A percentile compares a stretch with the other conserved stretches of the same genome.
These are phyloP conservation scores for Solanum clarkiae DNA, from an alignment of 257 asterid species.

Conservation along the genomic window DNA sequence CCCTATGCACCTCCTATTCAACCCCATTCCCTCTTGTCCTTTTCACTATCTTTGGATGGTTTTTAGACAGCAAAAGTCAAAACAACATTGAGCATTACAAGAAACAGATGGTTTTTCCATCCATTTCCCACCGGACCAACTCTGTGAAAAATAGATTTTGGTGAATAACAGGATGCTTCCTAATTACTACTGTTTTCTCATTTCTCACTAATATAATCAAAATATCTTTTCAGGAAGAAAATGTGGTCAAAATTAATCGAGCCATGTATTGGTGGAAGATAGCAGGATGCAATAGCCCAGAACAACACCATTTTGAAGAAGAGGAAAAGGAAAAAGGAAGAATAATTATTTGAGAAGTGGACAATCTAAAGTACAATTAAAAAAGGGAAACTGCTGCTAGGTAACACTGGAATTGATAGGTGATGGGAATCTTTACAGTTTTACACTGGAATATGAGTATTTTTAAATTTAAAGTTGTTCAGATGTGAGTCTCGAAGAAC, in stretches of 20 bases:
- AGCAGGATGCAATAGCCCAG: not conserved
- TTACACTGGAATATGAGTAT: not conserved
- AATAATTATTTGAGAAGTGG: not conserved
- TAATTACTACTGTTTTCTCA: too few species aligned
- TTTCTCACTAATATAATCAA: too few species aligned
- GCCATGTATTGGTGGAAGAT: not conserved
- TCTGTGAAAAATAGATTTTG: too few species aligned
- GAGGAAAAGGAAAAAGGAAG: not conserved
- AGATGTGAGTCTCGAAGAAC: constrained; percentile 27
- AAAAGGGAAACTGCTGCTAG: not conserved
- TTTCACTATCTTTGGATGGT: not conserved
- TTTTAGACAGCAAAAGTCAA: not conserved
- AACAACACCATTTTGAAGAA: not conserved
- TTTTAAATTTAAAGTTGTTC: not conserved
- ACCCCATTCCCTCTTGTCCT: not conserved
- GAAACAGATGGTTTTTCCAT: too few species aligned
- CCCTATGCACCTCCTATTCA: not conserved
- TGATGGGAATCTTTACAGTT: not conserved
- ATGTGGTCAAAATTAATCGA: not conserved
- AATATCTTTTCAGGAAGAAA: too few species aligned
- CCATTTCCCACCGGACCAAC: too few species aligned
- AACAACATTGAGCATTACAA: not conserved
- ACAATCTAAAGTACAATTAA: not conserved
- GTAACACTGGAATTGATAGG: constrained; percentile 15
- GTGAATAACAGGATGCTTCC: too few species aligned